These are phyloP conservation scores for Nicotiana benthamiana DNA, from an alignment of 257 asterid species.

Conservation along the genomic window DNA sequence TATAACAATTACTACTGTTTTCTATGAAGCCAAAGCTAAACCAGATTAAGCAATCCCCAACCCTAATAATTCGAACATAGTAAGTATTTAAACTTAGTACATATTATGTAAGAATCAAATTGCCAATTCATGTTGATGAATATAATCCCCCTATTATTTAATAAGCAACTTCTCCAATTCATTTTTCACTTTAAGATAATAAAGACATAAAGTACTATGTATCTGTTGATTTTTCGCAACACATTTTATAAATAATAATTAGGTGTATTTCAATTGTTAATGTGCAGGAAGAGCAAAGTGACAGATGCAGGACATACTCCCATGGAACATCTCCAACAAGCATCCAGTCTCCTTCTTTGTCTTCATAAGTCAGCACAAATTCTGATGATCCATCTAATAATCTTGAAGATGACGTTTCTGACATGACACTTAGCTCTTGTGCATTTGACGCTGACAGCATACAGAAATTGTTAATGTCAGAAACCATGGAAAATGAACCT, in stretches of 20 bases:
- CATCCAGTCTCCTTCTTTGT: slow-evolving; percentile 94
- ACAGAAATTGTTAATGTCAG: not conserved
- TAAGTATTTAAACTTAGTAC: not conserved
- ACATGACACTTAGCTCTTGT: slow-evolving; percentile 33
- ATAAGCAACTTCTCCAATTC: not conserved
- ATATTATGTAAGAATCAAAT: not conserved
- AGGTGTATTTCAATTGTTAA: not conserved
- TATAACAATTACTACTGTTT: not conserved
- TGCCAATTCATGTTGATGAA: not conserved
- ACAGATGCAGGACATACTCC: slow-evolving; percentile 47
- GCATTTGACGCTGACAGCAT: slow-evolving; percentile 31
- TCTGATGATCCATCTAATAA: slow-evolving; percentile 62
- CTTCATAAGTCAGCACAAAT: slow-evolving; percentile 81
- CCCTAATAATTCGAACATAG: not conserved
- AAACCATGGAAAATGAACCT: not conserved
- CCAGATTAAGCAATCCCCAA: not conserved
- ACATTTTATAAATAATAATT: not conserved
- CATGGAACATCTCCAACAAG: slow-evolving; percentile 94
- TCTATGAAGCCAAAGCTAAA: not conserved
- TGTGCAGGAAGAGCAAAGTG: not conserved
- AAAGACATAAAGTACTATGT: not conserved
- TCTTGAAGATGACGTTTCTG: slow-evolving; percentile 28
- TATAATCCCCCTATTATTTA: not conserved
- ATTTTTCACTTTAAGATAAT: not conserved
- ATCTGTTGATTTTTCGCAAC: not conserved